Evolutionary conservation across 2,329 filamentous ascomycete genomes (phyloP), one percentile per base, ranked within the genome.

Genomic region (Botrytis elliptica): DNA sequence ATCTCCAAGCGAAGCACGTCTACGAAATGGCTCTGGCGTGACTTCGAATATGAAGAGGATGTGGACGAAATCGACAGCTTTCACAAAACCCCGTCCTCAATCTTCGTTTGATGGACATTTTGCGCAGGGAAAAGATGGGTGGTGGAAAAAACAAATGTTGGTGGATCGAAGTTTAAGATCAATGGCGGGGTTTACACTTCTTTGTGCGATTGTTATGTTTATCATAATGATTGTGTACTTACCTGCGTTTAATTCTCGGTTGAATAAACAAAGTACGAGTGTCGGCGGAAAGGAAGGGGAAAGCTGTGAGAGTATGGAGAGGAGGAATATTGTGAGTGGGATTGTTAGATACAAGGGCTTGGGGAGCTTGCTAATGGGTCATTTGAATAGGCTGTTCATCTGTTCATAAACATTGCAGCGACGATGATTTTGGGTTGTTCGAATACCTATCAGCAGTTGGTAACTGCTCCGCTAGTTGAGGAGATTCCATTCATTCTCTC

Each of bases 121-220:
- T 57, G 76, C 77, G n/a, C 71, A 76, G 57, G 77, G 74, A 2
- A 75, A 73, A 71, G 74, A 74, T 25, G 77, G 75, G 0, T 75
- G 74, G 75, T 78, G 76, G 76, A 75, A 73, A 64, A 77, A 77
- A 60, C 75, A 77, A 67, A 77, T 77, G 75, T 44, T 78, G 40
- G 73, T 75, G 18, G 76, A 77, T 70, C 71, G 75, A 25, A 77
- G 74, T 75, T 44, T 78, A 36, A 67, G 75, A 42, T 74, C 73
- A 9, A 76, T 77, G 75, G 76, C 76, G 22, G 74, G 44, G 3
- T 77, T 77, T 63, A 77, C 75, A 10, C 60, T 74, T 20, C 22
- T 77, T 10, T 77, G 75, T 29, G 71, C 76, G 0, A 44, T 76
- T 4, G 73, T 78, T 2, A 78, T 78, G 73, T 70, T 70, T 3